Evolutionary conservation across 352 stramenopile genomes (phyloP), one percentile per base, ranked within the genome.

Genomic region (Globisporangium perplexum): DNA sequence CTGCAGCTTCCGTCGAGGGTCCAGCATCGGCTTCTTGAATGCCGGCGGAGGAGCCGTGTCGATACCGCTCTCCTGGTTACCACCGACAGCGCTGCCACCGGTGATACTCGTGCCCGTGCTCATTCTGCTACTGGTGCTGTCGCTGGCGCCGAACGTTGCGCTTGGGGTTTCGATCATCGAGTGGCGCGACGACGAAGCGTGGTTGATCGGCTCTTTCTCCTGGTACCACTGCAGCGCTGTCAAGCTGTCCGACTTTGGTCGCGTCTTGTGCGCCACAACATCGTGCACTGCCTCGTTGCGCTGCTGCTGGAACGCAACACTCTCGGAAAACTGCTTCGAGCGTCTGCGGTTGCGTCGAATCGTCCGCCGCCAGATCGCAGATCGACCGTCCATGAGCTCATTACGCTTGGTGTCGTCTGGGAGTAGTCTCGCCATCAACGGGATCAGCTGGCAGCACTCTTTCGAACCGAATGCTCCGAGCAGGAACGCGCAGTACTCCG

Each of bases 301-400:
- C 48, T 77, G 72, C n/a, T 87, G 68, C 50, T 88, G 68, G 45
- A 87, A 66, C 42, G 85, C 73, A 12, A 88, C 65, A 45, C 68
- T 88, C 48, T 91, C 81, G 1, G 81, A 91, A 58, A 86, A 87
- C 47, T 91, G 81, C 61, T 91, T 91, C 0, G 77, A 89, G 12
- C 81, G 72, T n/a, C 77, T 69, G 43, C 77, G 77, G 42, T 89
- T 69, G 39, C 81, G 76, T 28, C 77, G 79, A 22, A 79, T 58
- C 44, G 68, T 68, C 45, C 78, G 72, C 31, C 76, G 70, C 61
- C 77, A 82, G 50, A 91, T 88, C 38, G 68, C 66, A 8, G 77
- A 70, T 50, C 82, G 72, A 11, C 77, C 82, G 12, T 75, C 66
- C 62, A 92, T 59, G 28, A 92, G 59, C 45, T 85, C 67, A 7